Evolutionary conservation across 129 eudicot genomes (phyloP), one percentile per base, ranked within the genome.

Genomic region (Chrysanthemum makinoi): DNA sequence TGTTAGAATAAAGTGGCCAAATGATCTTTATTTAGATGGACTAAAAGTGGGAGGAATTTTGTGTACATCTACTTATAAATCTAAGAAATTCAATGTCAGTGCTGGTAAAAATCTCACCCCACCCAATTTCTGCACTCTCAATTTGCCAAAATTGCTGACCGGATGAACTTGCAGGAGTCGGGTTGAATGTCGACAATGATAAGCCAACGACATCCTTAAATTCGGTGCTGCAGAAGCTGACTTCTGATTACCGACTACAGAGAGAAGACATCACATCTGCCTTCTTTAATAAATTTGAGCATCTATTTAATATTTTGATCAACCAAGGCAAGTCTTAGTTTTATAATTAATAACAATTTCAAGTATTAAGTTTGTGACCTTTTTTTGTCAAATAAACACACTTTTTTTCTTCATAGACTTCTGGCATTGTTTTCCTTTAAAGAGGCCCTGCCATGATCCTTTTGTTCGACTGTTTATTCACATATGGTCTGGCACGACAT

Each of bases 1-100:
- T 82, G 88, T 88, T 26, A 84, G 82, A 84, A 88, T 91, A 78
- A 91, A 91, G 84, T 91, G 97, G 97, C 97, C 96, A 62, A 91
- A 91, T 79, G 97, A 91, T 84, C 90, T 91, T 51, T 91, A 88
- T 80, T 52, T 91, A 62, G 77, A 82, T 76, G 97, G 90, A 60
- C 90, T 84, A 60, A 91, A 91, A 84, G 86, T 91, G 65, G 97
- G 96, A 74, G 97, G 97, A 59, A 82, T 91, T 74, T 77, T 91
- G 82, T 88, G 93, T 80, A 84, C 96, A 57, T 91, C 96, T 52
- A 86, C 93, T 0, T 91, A 91, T 70, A 79, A 58, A 68, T 80
- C 88, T 55, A 88, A 86, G 86, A 88, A 79, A 82, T 91, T 91
- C 67, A 86, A 84, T 74, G 79, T 91, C 66, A 82, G 93, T 91